Evolutionary conservation across 2,329 filamentous ascomycete genomes (phyloP).

Genomic region (Dothistroma septosporum): DNA sequence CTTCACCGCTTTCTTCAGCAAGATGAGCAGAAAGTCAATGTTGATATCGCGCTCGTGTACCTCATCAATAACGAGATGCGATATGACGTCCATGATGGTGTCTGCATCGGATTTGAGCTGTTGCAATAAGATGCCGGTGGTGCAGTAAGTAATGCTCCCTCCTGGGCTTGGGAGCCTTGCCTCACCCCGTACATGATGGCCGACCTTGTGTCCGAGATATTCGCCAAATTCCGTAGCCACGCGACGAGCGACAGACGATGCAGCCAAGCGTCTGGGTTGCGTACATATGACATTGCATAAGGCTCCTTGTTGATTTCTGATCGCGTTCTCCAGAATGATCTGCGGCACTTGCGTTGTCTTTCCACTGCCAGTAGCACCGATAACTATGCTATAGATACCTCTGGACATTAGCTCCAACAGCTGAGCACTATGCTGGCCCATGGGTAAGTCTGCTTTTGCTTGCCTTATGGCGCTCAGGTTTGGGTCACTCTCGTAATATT

Average conservation of each 20-base stretch:
- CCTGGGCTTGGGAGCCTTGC: constrained; percentile 30
- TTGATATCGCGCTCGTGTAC: constrained; percentile 47
- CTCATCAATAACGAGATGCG: constrained; percentile 52
- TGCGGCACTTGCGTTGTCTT: constrained; percentile 53
- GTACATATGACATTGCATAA: constrained; percentile 50
- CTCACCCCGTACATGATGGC: constrained; percentile 47
- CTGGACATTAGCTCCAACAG: constrained; percentile 36
- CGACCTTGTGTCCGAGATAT: constrained; percentile 40
- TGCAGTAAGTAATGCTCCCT: constrained; percentile 49
- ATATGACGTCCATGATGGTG: constrained; percentile 39
- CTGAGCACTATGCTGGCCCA: constrained; percentile 37
- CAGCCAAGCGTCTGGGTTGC: constrained; percentile 48
- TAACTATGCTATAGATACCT: constrained; percentile 44
- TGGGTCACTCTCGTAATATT: constrained; percentile 20
- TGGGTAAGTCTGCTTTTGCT: constrained; percentile 39
- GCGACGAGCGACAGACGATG: constrained; percentile 44
- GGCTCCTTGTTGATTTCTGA: constrained; percentile 37
- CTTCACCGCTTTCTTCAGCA: constrained; percentile 43
- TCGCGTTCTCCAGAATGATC: constrained; percentile 50
- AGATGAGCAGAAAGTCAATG: constrained; percentile 46
- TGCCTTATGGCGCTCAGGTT: constrained; percentile 22
- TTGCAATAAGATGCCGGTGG: constrained; percentile 47
- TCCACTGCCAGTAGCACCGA: constrained; percentile 46
- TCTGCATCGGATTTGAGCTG: constrained; percentile 42
- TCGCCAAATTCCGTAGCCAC: constrained; percentile 47